Evolutionary conservation across 2,329 filamentous ascomycete species (phyloP).

Genomic region (Aspergillus persii): DNA sequence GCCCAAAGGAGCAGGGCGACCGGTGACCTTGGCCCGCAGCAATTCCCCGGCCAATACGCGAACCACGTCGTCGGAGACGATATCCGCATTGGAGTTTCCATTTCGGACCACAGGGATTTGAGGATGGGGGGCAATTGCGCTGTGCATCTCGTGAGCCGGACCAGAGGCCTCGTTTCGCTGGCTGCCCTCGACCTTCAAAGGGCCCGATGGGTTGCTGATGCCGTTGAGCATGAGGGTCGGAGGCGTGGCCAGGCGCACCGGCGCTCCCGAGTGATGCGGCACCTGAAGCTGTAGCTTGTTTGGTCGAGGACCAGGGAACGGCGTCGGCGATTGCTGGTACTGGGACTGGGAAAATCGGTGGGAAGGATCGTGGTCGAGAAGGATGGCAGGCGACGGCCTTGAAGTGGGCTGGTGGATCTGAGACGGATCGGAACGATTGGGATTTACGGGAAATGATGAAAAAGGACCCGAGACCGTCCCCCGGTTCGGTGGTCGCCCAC

Average conservation of each 20-base stretch:
- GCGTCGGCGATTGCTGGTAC: conserved; percentile 28
- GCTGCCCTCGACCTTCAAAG: conserved; percentile 14
- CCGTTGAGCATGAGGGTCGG: conserved; percentile 42
- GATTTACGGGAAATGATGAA: conserved; percentile 66
- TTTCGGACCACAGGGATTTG: conserved; percentile 10
- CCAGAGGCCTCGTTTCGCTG: conserved; percentile 16
- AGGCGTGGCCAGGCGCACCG: conserved; percentile 44
- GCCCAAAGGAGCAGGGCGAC: conserved; percentile 26
- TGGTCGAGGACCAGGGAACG: conserved; percentile 27
- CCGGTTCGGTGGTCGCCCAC: conserved; percentile 77
- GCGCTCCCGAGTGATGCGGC: conserved; percentile 39
- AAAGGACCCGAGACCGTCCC: conserved; percentile 64
- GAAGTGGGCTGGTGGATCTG: conserved; percentile 41
- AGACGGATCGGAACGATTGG: conserved; percentile 49
- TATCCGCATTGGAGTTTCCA: conserved; percentile 6
- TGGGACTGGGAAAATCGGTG: conserved; percentile 15
- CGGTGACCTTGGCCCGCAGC: conserved; percentile 27
- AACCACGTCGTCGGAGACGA: conserved; percentile 33
- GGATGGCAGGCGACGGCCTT: conserved; percentile 41
- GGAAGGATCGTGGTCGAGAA: conserved; percentile 40
- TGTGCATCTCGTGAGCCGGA: conserved; percentile 2
- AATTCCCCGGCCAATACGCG: conserved; percentile 34
- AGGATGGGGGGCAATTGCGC: conserved; percentile 3
- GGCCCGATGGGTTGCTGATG: conserved; percentile 22
- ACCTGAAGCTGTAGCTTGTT: conserved; percentile 45